Conservation (phyloP, 1,284 basidiomycete genomes). For the Trametes sp. region DNA sequence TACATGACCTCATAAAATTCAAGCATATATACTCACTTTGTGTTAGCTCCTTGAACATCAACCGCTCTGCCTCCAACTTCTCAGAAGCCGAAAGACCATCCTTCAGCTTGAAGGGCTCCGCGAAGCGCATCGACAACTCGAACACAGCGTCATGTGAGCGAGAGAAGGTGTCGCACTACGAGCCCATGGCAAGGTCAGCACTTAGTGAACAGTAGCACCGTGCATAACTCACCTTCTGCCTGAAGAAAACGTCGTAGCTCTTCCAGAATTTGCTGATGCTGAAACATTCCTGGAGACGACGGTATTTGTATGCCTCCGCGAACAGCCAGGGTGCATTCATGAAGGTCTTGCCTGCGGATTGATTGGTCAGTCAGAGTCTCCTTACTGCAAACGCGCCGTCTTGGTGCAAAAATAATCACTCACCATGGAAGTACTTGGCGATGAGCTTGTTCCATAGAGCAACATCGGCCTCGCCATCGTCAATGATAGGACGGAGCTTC, state of each 20-base stretch:
- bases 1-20: not conserved
- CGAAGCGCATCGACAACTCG: constrained; percentile 93
- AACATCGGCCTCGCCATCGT: constrained; percentile 94
- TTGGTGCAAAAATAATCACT: constrained; percentile 14
- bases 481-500: constrained; percentile 86
- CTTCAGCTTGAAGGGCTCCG: constrained; percentile 79
- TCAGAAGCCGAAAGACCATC: constrained; percentile 62
- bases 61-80: constrained; percentile 80
- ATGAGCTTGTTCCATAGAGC: constrained; percentile 98
- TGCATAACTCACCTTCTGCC: constrained; percentile 72
- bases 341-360: constrained; percentile 82
- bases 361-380: constrained; percentile 4
- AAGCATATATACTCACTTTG: constrained; percentile 60
- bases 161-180: constrained; percentile 93
- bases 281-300: constrained; percentile 95
- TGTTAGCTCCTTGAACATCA: constrained; percentile 94
- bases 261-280: constrained; percentile 92
- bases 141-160: constrained; percentile 94
- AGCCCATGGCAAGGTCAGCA: not conserved
- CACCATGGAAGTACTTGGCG: constrained; percentile 91
- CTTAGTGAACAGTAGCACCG: constrained; percentile 4
- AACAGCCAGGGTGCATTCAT: constrained; percentile 97
- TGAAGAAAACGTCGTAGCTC: constrained; percentile 90
- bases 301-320: constrained; percentile 98
- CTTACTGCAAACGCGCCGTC: not conserved